Evolutionary conservation across 352 stramenopile species (phyloP).

Genomic region (Globisporangium spinosum): DNA sequence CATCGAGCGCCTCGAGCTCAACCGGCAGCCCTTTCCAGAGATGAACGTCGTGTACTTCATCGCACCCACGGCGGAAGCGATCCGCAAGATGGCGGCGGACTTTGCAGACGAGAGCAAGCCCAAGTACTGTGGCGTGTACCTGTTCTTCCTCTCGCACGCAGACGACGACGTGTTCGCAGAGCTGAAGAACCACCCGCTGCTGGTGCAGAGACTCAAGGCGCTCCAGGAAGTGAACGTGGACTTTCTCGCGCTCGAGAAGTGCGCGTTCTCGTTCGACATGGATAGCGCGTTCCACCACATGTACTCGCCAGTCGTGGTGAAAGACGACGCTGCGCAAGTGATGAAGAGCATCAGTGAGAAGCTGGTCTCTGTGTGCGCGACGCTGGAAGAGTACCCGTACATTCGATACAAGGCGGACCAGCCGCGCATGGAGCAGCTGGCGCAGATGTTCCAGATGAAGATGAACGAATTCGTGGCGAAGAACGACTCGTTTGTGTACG

Average conservation of each 20-base stretch:
- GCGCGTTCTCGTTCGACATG: constrained; percentile 94
- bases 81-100: constrained; percentile 84
- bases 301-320: constrained; percentile 61
- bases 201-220: constrained; percentile 81
- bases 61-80: constrained; percentile 77
- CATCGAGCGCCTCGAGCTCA: constrained; percentile 94
- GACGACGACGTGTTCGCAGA: constrained; percentile 71
- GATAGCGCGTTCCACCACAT: constrained; percentile 65
- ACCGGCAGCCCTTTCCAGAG: constrained; percentile 93
- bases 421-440: constrained; percentile 83
- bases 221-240: constrained; percentile 96
- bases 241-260: constrained; percentile 93
- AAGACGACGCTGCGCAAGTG: constrained; percentile 36
- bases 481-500: constrained; percentile 91
- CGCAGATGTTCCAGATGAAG: constrained; percentile 91
- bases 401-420: constrained; percentile 89
- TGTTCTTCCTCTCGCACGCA: constrained; percentile 92
- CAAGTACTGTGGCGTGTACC: constrained; percentile 92
- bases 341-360: constrained; percentile 81
- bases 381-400: constrained; percentile 97
- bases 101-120: constrained; percentile 73
- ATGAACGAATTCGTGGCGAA: constrained; percentile 94
- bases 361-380: constrained; percentile 95
- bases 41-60: constrained; percentile 97
- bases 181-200: constrained; percentile 78